Conservation (phyloP, 2,329 filamentous ascomycete species). For the Xylogone sp. region DNA sequence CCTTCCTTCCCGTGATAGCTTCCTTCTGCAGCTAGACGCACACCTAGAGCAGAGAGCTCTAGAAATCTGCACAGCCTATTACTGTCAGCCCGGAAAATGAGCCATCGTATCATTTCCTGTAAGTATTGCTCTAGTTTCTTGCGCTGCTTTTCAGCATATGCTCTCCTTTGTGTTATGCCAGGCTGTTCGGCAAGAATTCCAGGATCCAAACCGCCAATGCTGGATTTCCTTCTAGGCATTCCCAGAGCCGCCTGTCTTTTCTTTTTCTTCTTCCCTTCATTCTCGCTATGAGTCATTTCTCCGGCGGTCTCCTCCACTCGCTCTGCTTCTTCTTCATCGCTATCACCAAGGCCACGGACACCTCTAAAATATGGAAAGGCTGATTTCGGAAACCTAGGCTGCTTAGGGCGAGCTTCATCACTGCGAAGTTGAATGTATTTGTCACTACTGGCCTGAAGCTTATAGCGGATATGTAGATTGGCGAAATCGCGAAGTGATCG, state of each 20-base stretch:
- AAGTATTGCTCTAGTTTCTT: conserved; percentile 86
- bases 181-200: conserved; percentile 33
- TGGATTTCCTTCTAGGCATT: conserved; percentile 46
- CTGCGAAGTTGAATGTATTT: conserved; percentile 70
- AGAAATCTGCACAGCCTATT: conserved; percentile 95
- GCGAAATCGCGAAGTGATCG: conserved; percentile 85
- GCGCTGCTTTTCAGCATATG: conserved; percentile 77
- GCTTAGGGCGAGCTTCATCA: conserved; percentile 68
- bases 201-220: conserved; percentile 24
- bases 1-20: conserved; percentile 98
- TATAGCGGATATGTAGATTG: conserved; percentile 92
- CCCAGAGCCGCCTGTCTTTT: conserved; percentile 47
- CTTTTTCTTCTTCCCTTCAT: conserved; percentile 51
- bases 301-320: conserved; percentile 43
- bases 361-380: conserved; percentile 87
- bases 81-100: conserved; percentile 95
- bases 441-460: conserved; percentile 78
- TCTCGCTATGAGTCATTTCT: conserved; percentile 67
- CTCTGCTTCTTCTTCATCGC: conserved; percentile 62
- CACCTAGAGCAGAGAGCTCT: conserved; percentile 88
- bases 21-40: conserved; percentile 88
- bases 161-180: conserved; percentile 22
- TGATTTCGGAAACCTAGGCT: conserved; percentile 85
- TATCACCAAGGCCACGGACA: conserved; percentile 72
- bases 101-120: conserved; percentile 89